Conservation (phyloP, 2,329 filamentous ascomycete species). For the Verticillium albo-atrum region DNA sequence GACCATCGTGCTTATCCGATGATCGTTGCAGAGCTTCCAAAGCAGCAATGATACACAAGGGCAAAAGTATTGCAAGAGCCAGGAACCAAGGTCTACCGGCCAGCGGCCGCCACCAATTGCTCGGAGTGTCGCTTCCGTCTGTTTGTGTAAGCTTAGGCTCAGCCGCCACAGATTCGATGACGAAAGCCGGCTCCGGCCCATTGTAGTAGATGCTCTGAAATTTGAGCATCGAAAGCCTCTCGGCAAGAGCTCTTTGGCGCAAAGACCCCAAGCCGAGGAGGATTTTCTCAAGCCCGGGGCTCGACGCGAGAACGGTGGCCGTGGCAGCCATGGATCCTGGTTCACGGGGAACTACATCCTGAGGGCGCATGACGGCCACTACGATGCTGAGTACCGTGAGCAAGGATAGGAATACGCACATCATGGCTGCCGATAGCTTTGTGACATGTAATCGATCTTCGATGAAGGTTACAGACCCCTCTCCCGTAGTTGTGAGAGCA, state of each 20-base stretch:
- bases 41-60: slow-evolving; percentile 13
- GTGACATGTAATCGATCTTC: slow-evolving; percentile 7
- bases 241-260: background rate
- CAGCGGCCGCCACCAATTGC: slow-evolving; percentile 16
- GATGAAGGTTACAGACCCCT: slow-evolving; percentile 2
- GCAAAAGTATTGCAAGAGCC: slow-evolving; percentile 16
- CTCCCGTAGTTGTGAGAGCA: background rate
- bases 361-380: slow-evolving; percentile 6
- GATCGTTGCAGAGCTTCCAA: slow-evolving; percentile 17
- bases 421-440: slow-evolving; percentile 3
- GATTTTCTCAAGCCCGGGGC: slow-evolving; percentile 2
- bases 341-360: slow-evolving; percentile 2
- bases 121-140: background rate
- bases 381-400: background rate
- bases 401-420: slow-evolving; percentile 6
- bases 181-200: slow-evolving; percentile 1
- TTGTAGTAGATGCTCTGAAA: background rate
- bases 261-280: background rate
- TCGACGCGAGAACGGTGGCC: slow-evolving; percentile 5
- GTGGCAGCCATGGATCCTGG: slow-evolving; percentile 8
- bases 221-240: background rate
- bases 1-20: slow-evolving; percentile 19
- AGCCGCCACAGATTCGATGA: background rate
- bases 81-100: slow-evolving; percentile 17
- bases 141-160: background rate